Evolutionary conservation across 352 stramenopile species (phyloP).

Genomic region (Phytophthora aleatoria): DNA sequence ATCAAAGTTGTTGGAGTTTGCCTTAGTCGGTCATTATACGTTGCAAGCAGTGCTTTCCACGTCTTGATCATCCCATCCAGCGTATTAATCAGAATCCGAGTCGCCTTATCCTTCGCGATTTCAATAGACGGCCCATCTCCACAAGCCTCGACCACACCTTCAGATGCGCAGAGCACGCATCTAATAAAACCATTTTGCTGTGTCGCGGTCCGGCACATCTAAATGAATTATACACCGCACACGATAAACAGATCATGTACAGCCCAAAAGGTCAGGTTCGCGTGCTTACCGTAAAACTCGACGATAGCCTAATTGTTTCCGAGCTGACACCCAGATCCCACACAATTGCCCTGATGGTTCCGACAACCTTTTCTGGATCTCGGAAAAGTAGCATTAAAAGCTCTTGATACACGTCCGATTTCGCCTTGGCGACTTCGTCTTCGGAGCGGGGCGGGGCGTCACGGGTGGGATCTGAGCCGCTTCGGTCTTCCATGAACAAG

Average conservation of each 20-base stretch:
- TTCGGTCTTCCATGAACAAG: slow-evolving; percentile 58
- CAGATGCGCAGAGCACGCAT: slow-evolving; percentile 47
- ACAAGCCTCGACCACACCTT: slow-evolving; percentile 35
- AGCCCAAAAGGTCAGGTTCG: slow-evolving; percentile 1
- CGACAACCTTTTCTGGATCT: slow-evolving; percentile 45
- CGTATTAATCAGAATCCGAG: slow-evolving; percentile 35
- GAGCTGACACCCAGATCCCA: slow-evolving; percentile 44
- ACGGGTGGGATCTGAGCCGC: slow-evolving; percentile 39
- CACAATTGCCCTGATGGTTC: slow-evolving; percentile 36
- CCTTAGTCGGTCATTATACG: slow-evolving; percentile 51
- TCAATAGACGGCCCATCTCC: slow-evolving; percentile 36
- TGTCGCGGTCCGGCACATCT: slow-evolving; percentile 35
- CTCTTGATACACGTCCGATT: slow-evolving; percentile 66
- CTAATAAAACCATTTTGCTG: slow-evolving; percentile 19
- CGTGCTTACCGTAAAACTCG: slow-evolving; percentile 35
- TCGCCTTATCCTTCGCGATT: slow-evolving; percentile 39
- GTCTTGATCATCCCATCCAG: slow-evolving; percentile 50
- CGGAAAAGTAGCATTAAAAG: slow-evolving; percentile 60
- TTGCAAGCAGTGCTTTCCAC: slow-evolving; percentile 54
- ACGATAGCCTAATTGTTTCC: slow-evolving; percentile 30
- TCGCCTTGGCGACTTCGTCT: slow-evolving; percentile 43
- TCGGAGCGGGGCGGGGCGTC: slow-evolving; percentile 26
- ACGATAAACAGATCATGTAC: slow-evolving; percentile 9
- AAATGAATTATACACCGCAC: slow-evolving; percentile 3
- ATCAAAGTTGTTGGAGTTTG: slow-evolving; percentile 61